Base-by-base conservation (phyloP, 768 basidiomycete species). In the Panaeolus papilionaceus region DNA sequence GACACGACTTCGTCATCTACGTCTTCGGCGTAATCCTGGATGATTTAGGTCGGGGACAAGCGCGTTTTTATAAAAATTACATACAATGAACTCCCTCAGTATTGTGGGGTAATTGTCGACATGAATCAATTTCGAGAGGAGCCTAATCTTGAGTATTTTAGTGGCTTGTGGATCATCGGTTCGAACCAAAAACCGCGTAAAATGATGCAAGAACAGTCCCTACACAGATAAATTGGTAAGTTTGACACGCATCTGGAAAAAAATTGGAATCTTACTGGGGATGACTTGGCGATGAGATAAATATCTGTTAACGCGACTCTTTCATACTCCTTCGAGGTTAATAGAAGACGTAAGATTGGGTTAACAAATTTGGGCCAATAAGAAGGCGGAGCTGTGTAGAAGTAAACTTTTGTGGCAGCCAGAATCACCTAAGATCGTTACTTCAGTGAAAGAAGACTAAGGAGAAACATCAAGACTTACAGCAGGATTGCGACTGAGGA, bases 401-500 rank as follows among this genome's bases (percentile, higher is more conserved):
- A 95, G 69, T 93, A 88, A 7, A 89, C 83, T 7, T 89, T 89
- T 3, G 88, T 83, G 0, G 85, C 92, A 20, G 92, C 92, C 61
- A 96, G 78, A 0, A 96, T 90, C 38, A 96, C 95, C 94, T 95
- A 68, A 4, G 64, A 16, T 11, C 6, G 18, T 16, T 44, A 26
- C 39, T 65, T 33, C 66, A 18, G 38, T 64, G 62, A 66, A 20
- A 65, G 39, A 42, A 42, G 40, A 28, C 26, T 11, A 9, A 3
- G 38, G 9, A 14, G 3, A 62, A 38, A 37, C 66, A 64, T 5
- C 40, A 16, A n/a, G 33, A 77, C 90, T 71, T 70, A 96, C 95
- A 4, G 96, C 93, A 14, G 96, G 89, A 77, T 98, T 98, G 66
- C 89, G 84, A 64, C 92, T 95, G 73, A 92, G 91, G 69, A 97